phyloP scores from a whole-genome alignment of 108 stramenopile genomes.

The Aurantiochytrium sp. region DNA sequence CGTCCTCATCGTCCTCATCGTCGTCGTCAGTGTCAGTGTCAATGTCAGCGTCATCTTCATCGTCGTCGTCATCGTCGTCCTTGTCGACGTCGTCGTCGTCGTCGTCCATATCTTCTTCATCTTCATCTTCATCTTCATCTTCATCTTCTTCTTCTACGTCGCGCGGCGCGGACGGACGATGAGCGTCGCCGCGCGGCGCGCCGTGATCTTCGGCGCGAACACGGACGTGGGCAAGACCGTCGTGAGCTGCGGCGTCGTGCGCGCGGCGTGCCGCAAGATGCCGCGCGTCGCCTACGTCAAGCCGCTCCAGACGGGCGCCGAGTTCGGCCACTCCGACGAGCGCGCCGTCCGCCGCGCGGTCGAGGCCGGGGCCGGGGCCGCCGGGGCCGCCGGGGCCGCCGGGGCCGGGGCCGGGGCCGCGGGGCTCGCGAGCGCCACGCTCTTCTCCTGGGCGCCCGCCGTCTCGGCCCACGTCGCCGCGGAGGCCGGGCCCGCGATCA shows the following conservation, averaged over 20 bases:
- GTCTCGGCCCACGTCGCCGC: constrained; percentile 25
- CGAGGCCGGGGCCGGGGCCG: background rate
- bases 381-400: too few relatives aligned
- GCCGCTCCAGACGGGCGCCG: constrained; percentile 32
- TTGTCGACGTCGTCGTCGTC: too few relatives aligned
- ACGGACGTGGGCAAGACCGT: constrained; percentile 95
- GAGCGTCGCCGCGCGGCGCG: background rate
- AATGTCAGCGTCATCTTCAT: too few relatives aligned
- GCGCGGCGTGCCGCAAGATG: constrained; percentile 42
- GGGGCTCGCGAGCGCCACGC: constrained; percentile 30
- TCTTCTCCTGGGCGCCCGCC: background rate
- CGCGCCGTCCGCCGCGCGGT: background rate
- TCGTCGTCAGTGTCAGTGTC: too few relatives aligned
- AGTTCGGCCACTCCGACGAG: constrained; percentile 19
- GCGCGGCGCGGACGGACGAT: background rate
- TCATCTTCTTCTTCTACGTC: too few relatives aligned
- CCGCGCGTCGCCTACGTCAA: background rate
- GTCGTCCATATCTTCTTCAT: too few relatives aligned
- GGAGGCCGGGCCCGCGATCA: background rate
- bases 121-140: too few relatives aligned
- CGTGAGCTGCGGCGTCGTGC: constrained; percentile 73
- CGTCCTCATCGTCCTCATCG: too few relatives aligned
- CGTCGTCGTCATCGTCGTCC: too few relatives aligned
- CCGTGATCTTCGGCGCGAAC: constrained; percentile 81
- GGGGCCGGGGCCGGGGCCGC: too few relatives aligned